Evolutionary conservation across 805 yeast species (phyloP).

Genomic region (Wickerhamiella musiphila): DNA sequence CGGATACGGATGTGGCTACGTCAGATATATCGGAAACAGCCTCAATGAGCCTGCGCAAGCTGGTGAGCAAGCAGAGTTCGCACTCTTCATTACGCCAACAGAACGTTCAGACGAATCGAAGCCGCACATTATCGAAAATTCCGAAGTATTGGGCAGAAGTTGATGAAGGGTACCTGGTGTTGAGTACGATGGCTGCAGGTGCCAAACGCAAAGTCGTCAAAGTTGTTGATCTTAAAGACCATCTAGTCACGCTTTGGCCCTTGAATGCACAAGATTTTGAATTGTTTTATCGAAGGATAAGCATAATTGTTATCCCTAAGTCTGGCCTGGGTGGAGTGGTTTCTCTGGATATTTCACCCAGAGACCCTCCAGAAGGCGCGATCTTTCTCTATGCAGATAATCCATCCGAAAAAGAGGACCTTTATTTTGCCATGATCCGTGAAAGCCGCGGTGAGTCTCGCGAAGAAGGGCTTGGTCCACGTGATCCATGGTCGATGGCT

Average conservation of each 20-base stretch:
- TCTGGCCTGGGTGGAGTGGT: constrained; percentile 18
- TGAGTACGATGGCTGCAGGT: constrained; percentile 52
- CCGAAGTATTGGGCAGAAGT: constrained; percentile 28
- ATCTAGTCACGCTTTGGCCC: constrained; percentile 75
- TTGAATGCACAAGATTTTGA: constrained; percentile 54
- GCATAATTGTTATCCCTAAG: constrained; percentile 52
- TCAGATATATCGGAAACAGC: constrained; percentile 16
- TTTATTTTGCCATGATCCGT: constrained; percentile 73
- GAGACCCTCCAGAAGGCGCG: constrained; percentile 21
- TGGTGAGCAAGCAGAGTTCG: no score
- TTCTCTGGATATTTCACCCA: constrained; percentile 12
- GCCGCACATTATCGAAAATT: constrained; percentile 12
- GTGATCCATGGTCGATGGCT: constrained; percentile 52
- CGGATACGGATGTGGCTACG: constrained; percentile 5
- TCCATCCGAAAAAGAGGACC: constrained; percentile 75
- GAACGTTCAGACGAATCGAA: no score
- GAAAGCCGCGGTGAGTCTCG: constrained; percentile 19
- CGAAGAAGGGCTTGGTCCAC: constrained; percentile 9
- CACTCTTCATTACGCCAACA: no score
- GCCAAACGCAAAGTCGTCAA: constrained; percentile 45
- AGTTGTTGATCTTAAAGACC: constrained; percentile 58
- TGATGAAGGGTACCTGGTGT: constrained; percentile 73
- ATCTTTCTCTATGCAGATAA: constrained; percentile 60
- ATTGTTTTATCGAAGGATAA: constrained; percentile 61
- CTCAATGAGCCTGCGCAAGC: background rate